Base-by-base conservation (phyloP, 495 filamentous ascomycete genomes). In the Evansstolkia leycettana region DNA sequence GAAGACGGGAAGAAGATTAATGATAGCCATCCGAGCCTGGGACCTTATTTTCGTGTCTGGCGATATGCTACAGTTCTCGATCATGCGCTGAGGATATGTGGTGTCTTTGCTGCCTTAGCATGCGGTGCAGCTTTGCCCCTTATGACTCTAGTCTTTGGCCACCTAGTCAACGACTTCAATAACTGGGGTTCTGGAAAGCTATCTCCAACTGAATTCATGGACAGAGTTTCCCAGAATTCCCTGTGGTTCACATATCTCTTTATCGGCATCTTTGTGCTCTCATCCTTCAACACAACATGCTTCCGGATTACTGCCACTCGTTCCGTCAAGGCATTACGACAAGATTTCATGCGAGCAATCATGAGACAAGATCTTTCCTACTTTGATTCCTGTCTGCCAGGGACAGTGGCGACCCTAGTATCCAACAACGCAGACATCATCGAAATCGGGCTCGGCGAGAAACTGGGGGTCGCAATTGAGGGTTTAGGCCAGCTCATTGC, bases 391-490 rank as follows among this genome's bases (percentile, higher is more conserved):
- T 18, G 31, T 13, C 23, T 34, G 5, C 37, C 33, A 31, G 40
- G 44, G 6, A 28, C 41, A 7, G 51, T 54, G 31, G 51, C 54
- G n/a, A 43, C 45, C 23, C 52, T 57, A 7, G 43, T 70, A 13
- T 63, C 45, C 7, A 55, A 49, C 13, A 52, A 63, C 30, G 56
- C 54, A 5, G 54, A 65, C 28, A 55, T 47, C 0, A 62, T 72
- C 26, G 62, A 68, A 8, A 39, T 52, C 5, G 69, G 65, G 16
- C 55, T 56, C 11, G 62, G 57, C 1, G 67, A 72, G 43, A 72
- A 72, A 31, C 49, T 55, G 7, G 62, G 54, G 1, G 33, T 69
- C 3, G 57, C 58, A 31, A 39, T 72, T 1, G 54, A 65, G 30
- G 56, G 52, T 1, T 43, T 64, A 17, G 39, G 54, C 9, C 64